These are phyloP conservation scores for Candida tammaniensis DNA, from an alignment of 805 yeast genomes.

Conservation along the genomic window DNA sequence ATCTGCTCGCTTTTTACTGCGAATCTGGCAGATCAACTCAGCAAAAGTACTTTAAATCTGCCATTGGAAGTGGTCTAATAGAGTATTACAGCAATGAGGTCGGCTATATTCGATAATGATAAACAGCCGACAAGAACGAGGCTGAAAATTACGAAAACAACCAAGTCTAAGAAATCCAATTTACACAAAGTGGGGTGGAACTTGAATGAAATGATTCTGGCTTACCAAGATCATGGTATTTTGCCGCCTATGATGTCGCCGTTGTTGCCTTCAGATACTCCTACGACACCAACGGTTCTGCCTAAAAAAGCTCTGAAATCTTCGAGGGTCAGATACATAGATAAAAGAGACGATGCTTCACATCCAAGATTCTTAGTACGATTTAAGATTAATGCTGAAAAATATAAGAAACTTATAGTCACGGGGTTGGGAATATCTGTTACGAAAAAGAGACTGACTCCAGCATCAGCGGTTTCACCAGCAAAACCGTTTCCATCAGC, in stretches of 20 bases:
- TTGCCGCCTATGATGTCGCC: slow-evolving; percentile 42
- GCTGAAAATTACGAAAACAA: no score
- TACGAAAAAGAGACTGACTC: background rate
- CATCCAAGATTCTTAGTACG: slow-evolving; percentile 17
- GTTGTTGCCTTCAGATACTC: slow-evolving; percentile 24
- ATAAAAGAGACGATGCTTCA: slow-evolving; percentile 21
- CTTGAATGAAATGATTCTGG: slow-evolving; percentile 34
- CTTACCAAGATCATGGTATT: slow-evolving; percentile 29
- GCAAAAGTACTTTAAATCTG: background rate
- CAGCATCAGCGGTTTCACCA: slow-evolving; percentile 1
- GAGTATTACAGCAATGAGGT: slow-evolving; percentile 22
- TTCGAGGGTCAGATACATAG: slow-evolving; percentile 24
- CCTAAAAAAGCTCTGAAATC: slow-evolving; percentile 1
- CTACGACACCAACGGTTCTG: background rate
- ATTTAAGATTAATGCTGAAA: slow-evolving; percentile 6
- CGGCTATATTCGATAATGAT: slow-evolving; percentile 28
- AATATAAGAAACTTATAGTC: background rate
- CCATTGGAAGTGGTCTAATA: background rate
- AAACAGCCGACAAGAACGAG: background rate
- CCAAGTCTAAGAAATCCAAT: no score
- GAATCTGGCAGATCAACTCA: slow-evolving; percentile 1
- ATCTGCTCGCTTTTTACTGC: no score
- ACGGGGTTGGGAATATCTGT: background rate
- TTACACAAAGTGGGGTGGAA: slow-evolving; percentile 27
- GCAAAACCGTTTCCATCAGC: no score